Evolutionary conservation across 2,329 filamentous ascomycete genomes (phyloP).

Genomic region (Cytospora leucostoma): DNA sequence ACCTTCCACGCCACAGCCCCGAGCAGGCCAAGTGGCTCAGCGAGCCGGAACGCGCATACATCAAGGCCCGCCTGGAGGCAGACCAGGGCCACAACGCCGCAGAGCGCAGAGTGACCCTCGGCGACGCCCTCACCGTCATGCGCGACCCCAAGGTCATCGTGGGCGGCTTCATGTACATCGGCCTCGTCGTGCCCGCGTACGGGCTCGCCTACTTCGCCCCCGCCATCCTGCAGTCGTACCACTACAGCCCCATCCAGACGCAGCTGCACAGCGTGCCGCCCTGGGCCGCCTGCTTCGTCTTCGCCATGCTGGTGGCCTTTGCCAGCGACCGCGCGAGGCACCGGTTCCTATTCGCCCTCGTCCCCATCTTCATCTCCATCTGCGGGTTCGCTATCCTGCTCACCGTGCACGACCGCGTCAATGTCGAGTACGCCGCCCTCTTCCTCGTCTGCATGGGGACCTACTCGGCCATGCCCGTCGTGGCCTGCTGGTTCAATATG

Average conservation of each 20-base stretch:
- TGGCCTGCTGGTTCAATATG: conserved; percentile 83
- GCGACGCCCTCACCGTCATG: conserved; percentile 64
- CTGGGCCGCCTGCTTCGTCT: conserved; percentile 71
- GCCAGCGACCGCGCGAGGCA: conserved; percentile 72
- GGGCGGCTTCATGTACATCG: conserved; percentile 80
- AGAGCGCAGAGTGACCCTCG: conserved; percentile 60
- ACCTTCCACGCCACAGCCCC: conserved; percentile 43
- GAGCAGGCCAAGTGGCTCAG: conserved; percentile 73
- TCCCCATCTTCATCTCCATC: conserved; percentile 69
- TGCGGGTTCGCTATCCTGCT: conserved; percentile 76
- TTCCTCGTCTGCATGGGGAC: conserved; percentile 80
- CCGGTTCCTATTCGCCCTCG: conserved; percentile 71
- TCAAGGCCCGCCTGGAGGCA: conserved; percentile 65
- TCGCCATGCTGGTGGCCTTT: conserved; percentile 74
- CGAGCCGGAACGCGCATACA: conserved; percentile 67
- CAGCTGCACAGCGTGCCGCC: conserved; percentile 61
- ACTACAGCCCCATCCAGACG: conserved; percentile 60
- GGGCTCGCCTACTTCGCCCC: conserved; percentile 78
- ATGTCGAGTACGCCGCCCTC: conserved; percentile 74
- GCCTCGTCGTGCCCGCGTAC: conserved; percentile 65
- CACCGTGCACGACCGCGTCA: conserved; percentile 64
- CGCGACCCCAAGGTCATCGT: conserved; percentile 74
- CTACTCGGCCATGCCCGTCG: conserved; percentile 87
- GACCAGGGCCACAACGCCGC: conserved; percentile 70
- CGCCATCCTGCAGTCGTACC: conserved; percentile 67